phyloP scores from a whole-genome alignment of 169 alveolate species.

The Plasmodium inui region DNA sequence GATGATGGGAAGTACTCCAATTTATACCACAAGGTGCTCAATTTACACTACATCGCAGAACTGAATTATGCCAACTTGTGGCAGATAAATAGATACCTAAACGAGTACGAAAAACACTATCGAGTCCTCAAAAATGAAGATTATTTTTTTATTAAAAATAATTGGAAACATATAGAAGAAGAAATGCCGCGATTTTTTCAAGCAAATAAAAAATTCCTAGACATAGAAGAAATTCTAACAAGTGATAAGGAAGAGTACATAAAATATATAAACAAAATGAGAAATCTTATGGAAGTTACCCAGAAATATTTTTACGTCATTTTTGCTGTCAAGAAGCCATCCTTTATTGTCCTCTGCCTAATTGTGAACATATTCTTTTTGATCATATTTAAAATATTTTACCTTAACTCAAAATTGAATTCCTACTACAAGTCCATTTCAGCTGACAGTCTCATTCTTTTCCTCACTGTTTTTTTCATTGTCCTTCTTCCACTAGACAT shows the following conservation, averaged over 20 bases:
- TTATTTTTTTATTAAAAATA: slow-evolving; percentile 49
- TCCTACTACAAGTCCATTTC: slow-evolving; percentile 25
- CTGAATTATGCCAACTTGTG: slow-evolving; percentile 53
- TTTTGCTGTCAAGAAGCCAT: slow-evolving; percentile 11
- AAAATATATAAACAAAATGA: slow-evolving; percentile 62
- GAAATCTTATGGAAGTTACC: slow-evolving; percentile 34
- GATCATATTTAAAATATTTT: slow-evolving; percentile 9
- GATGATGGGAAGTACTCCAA: neutral
- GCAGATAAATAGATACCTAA: slow-evolving; percentile 60
- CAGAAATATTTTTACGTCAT: slow-evolving; percentile 59
- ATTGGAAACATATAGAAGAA: slow-evolving; percentile 30
- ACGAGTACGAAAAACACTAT: slow-evolving; percentile 27
- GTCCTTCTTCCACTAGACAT: slow-evolving; percentile 2
- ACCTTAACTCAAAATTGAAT: slow-evolving; percentile 44
- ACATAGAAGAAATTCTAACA: slow-evolving; percentile 21
- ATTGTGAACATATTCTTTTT: slow-evolving; percentile 10
- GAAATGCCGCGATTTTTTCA: slow-evolving; percentile 23
- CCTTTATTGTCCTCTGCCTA: slow-evolving; percentile 27
- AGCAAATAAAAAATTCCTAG: slow-evolving; percentile 37
- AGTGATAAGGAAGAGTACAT: slow-evolving; percentile 38
- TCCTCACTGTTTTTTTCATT: neutral
- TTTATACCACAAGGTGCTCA: slow-evolving; percentile 6
- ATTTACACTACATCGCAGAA: slow-evolving; percentile 56
- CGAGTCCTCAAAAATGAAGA: slow-evolving; percentile 23
- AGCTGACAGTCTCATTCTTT: neutral